Percentiles rank a stretch among this genome's conserved stretches.
These are phyloP conservation scores for Tephrocybe sp. DNA, from an alignment of 768 basidiomycete genomes.

Conservation along the genomic window DNA sequence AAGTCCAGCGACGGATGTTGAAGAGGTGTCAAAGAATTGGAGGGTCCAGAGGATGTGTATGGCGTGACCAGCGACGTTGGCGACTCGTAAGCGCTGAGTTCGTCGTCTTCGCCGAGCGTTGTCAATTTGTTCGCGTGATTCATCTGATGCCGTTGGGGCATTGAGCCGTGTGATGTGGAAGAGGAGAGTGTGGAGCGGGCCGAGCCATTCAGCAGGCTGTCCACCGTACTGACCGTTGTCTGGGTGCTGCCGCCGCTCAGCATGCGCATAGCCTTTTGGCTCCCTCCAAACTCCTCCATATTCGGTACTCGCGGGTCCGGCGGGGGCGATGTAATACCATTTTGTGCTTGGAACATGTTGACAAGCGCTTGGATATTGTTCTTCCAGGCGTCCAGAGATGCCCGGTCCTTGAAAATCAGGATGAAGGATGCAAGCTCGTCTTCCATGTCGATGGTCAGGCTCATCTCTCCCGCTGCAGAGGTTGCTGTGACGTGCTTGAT, in stretches of 20 bases:
- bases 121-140: conserved; percentile 50
- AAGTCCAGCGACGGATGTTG: conserved; percentile 89
- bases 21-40: conserved; percentile 78
- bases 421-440: conserved; percentile 97
- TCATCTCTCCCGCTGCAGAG: conserved; percentile 78
- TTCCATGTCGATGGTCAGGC: conserved; percentile 97
- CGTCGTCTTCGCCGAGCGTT: conserved; percentile 73
- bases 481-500: conserved; percentile 87
- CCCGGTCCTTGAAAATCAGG: conserved; percentile 89
- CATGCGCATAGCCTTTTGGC: conserved; percentile 75
- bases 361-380: conserved; percentile 81
- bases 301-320: conserved; percentile 44
- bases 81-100: conserved; percentile 57
- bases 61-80: conserved; percentile 65
- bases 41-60: conserved; percentile 71
- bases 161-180: conserved; percentile 68
- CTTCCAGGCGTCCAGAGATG: conserved; percentile 89
- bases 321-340: conserved; percentile 34
- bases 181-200: conserved; percentile 73
- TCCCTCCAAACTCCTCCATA: conserved; percentile 79
- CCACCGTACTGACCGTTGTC: conserved; percentile 63
- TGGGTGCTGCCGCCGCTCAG: conserved; percentile 69
- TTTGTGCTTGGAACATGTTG: conserved; percentile 62
- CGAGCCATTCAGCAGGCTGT: conserved; percentile 68
- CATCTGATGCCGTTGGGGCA: conserved; percentile 35